phyloP scores from a whole-genome alignment of 768 basidiomycete species.

The Hygrophorus pudorinus region DNA sequence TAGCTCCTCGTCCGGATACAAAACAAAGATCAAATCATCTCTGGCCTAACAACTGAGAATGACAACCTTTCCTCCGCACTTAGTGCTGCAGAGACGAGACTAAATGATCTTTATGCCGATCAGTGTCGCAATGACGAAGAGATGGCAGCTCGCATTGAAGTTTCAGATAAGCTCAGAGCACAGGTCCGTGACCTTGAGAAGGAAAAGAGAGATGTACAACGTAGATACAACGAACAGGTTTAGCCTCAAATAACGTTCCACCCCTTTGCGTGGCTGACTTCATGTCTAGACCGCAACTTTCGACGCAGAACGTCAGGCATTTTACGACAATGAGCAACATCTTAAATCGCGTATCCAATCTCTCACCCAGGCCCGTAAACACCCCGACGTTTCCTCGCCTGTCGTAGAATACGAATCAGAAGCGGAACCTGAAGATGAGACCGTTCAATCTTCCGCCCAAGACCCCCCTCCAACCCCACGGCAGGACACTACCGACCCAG shows the following conservation, averaged over 20 bases:
- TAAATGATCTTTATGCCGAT: constrained; percentile 74
- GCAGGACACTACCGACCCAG: constrained; percentile 52
- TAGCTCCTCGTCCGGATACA: constrained; percentile 73
- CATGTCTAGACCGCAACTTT: constrained; percentile 64
- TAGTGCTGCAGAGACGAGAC: constrained; percentile 56
- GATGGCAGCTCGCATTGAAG: constrained; percentile 71
- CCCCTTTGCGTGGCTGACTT: constrained; percentile 8
- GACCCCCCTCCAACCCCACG: constrained; percentile 12
- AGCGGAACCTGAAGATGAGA: constrained; percentile 5
- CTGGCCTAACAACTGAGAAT: constrained; percentile 53
- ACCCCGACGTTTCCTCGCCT: constrained; percentile 35
- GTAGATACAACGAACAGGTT: constrained; percentile 87
- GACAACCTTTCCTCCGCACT: constrained; percentile 53
- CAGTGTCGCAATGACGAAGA: constrained; percentile 77
- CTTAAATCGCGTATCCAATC: constrained; percentile 85
- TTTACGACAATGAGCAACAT: constrained; percentile 91
- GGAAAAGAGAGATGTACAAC: constrained; percentile 74
- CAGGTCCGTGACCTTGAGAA: constrained; percentile 83
- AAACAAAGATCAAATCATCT: constrained; percentile 66
- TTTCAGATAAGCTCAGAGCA: constrained; percentile 68
- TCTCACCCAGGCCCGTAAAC: constrained; percentile 56
- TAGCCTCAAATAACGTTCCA: constrained; percentile 3
- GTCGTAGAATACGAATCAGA: constrained; percentile 21
- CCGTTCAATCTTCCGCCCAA: background rate
- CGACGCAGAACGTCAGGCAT: constrained; percentile 85